These are phyloP conservation scores for Xylona heveae DNA, from an alignment of 495 filamentous ascomycete species.

Conservation along the genomic window DNA sequence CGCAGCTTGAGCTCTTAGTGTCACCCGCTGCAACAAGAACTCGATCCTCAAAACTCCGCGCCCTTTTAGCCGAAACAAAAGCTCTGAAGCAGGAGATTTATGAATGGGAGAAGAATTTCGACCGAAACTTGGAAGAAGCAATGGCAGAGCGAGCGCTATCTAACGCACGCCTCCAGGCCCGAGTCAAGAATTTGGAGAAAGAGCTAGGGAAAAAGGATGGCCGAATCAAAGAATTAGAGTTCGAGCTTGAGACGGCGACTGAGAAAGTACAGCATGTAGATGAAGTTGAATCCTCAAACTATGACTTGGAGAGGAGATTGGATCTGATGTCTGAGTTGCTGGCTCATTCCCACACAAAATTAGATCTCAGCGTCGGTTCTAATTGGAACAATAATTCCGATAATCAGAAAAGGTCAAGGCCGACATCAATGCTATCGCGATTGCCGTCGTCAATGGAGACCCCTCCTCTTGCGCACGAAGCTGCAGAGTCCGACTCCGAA, in stretches of 20 bases:
- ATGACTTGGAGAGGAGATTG: conserved; percentile 16
- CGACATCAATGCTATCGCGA: conserved; percentile 12
- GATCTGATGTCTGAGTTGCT: conserved; percentile 19
- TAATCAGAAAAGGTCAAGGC: conserved; percentile 8
- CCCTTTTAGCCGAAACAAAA: conserved; percentile 14
- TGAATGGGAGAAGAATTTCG: conserved; percentile 23
- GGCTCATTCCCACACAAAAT: conserved; percentile 17
- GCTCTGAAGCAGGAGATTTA: conserved; percentile 16
- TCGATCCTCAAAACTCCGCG: conserved; percentile 18
- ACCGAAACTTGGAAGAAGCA: conserved; percentile 18
- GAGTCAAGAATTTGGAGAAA: conserved; percentile 10
- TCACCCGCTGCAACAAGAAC: conserved; percentile 15
- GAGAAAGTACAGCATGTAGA: conserved; percentile 11
- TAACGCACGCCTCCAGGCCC: conserved; percentile 12
- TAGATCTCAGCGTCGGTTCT: conserved; percentile 6
- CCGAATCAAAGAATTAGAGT: conserved; percentile 12
- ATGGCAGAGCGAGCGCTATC: conserved; percentile 11
- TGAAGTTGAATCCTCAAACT: conserved; percentile 17
- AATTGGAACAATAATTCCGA: conserved; percentile 8
- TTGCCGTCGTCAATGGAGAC: conserved; percentile 8
- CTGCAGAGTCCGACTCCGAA: too few relatives aligned
- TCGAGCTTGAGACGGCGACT: conserved; percentile 14
- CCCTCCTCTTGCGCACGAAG: too few relatives aligned
- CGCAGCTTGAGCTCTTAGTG: conserved; percentile 17
- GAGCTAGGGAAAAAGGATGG: conserved; percentile 13